Percentiles rank a stretch among this genome's conserved stretches.
Evolutionary conservation across 208 protist genomes (phyloP).

Genomic region (Trypanosoma avium): DNA sequence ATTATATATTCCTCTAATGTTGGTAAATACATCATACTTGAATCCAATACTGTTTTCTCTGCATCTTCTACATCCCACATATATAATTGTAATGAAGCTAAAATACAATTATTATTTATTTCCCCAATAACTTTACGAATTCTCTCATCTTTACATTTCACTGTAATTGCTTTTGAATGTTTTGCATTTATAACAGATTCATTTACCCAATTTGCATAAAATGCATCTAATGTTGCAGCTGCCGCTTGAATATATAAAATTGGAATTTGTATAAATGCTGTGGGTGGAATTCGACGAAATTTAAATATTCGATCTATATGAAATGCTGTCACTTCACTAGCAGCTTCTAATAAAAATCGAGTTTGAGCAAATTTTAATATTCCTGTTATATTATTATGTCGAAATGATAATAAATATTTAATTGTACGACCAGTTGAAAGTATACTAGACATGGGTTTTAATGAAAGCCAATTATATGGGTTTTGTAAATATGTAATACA

Average conservation of each 20-base stretch:
- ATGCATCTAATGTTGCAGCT: conserved; percentile 23
- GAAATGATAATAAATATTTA: conserved; percentile 39
- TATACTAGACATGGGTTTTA: conserved; percentile 41
- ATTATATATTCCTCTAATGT: too few relatives aligned
- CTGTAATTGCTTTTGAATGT: neutral
- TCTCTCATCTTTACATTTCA: conserved; percentile 5
- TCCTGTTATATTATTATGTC: conserved; percentile 33
- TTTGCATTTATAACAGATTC: conserved; percentile 9
- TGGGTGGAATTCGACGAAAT: conserved; percentile 40
- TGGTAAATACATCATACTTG: too few relatives aligned
- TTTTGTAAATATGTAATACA: conserved; percentile 39
- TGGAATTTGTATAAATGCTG: conserved; percentile 37
- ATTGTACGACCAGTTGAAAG: conserved; percentile 36
- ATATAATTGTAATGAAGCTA: conserved; percentile 44
- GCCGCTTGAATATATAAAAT: conserved; percentile 36
- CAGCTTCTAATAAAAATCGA: conserved; percentile 35
- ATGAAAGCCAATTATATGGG: conserved; percentile 31
- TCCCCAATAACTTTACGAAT: neutral
- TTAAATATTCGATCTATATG: conserved; percentile 40
- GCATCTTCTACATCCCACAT: conserved; percentile 34
- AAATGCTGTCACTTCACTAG: conserved; percentile 37
- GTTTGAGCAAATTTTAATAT: conserved; percentile 47
- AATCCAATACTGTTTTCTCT: conserved; percentile 14
- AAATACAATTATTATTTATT: conserved; percentile 16
- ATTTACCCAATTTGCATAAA: conserved; percentile 44